These are phyloP conservation scores for Fusarium compactum DNA, from an alignment of 2,329 filamentous ascomycete genomes.

Conservation along the genomic window DNA sequence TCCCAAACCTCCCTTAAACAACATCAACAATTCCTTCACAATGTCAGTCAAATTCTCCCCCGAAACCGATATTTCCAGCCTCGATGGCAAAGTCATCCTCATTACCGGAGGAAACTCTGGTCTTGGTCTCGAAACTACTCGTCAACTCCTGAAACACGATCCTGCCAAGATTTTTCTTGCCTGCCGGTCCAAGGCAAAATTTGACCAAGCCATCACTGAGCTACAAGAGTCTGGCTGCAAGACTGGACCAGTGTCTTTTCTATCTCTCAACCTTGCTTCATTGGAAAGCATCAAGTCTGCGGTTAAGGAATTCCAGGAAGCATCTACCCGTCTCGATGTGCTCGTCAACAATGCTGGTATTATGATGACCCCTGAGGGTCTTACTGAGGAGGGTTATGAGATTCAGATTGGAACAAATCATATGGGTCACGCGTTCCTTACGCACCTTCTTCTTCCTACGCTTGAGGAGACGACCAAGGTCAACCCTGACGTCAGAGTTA, in stretches of 20 bases:
- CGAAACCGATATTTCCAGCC: slow-evolving; percentile 5
- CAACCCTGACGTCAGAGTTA: slow-evolving; percentile 1
- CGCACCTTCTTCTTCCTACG: neutral
- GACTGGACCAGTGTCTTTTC: neutral
- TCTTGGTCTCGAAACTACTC: neutral
- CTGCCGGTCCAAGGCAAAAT: slow-evolving; percentile 14
- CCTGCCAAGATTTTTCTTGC: slow-evolving; percentile 6
- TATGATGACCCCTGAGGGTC: slow-evolving; percentile 12
- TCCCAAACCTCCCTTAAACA: neutral
- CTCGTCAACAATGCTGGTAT: slow-evolving; percentile 15
- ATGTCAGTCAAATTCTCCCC: slow-evolving; percentile 4
- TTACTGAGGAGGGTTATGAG: slow-evolving; percentile 14
- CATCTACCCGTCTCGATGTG: neutral
- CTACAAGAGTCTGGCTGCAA: neutral
- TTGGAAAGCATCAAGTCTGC: slow-evolving; percentile 7
- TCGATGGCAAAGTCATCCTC: slow-evolving; percentile 5
- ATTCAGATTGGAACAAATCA: slow-evolving; percentile 12
- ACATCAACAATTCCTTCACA: neutral
- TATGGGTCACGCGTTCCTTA: slow-evolving; percentile 2
- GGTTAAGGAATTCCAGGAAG: neutral
- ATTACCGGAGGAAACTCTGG: slow-evolving; percentile 18
- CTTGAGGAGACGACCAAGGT: slow-evolving; percentile 5
- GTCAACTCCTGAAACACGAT: slow-evolving; percentile 5
- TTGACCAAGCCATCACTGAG: neutral
- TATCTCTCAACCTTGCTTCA: neutral